Percentiles rank a stretch among this genome's conserved stretches.
phyloP scores from a whole-genome alignment of 2,329 filamentous ascomycete genomes.

The Diplodia intermedia region DNA sequence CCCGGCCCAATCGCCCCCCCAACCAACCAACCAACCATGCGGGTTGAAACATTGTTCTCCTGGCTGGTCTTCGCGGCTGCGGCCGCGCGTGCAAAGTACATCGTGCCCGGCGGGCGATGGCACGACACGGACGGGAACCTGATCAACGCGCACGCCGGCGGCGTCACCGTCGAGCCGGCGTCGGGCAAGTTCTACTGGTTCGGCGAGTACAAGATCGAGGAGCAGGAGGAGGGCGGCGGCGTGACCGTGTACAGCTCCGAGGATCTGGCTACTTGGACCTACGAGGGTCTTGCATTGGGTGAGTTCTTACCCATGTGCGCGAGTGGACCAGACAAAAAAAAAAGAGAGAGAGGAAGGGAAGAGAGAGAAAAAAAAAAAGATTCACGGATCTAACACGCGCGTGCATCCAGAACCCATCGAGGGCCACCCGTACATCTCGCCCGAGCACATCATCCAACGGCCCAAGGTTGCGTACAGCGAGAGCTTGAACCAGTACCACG shows the following conservation, averaged over 20 bases:
- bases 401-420: slow-evolving; percentile 55
- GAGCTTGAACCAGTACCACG: slow-evolving; percentile 62
- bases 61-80: slow-evolving; percentile 7
- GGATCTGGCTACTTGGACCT: slow-evolving; percentile 66
- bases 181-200: slow-evolving; percentile 66
- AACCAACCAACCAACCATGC: background rate
- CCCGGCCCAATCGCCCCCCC: too few species aligned
- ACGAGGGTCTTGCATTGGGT: slow-evolving; percentile 64
- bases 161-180: slow-evolving; percentile 60
- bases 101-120: slow-evolving; percentile 68
- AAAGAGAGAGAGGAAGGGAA: background rate
- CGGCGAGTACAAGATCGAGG: slow-evolving; percentile 67
- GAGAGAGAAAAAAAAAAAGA: background rate
- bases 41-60: background rate
- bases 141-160: slow-evolving; percentile 68
- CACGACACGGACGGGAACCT: slow-evolving; percentile 65
- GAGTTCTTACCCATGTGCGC: slow-evolving; percentile 34
- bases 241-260: slow-evolving; percentile 67
- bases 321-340: background rate
- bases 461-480: slow-evolving; percentile 68
- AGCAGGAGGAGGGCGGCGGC: slow-evolving; percentile 65
- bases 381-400: background rate
- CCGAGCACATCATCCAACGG: slow-evolving; percentile 65
- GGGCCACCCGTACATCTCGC: slow-evolving; percentile 63
- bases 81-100: slow-evolving; percentile 57